These are phyloP conservation scores for Calvatia gigantea DNA, from an alignment of 768 basidiomycete genomes.

Conservation along the genomic window DNA sequence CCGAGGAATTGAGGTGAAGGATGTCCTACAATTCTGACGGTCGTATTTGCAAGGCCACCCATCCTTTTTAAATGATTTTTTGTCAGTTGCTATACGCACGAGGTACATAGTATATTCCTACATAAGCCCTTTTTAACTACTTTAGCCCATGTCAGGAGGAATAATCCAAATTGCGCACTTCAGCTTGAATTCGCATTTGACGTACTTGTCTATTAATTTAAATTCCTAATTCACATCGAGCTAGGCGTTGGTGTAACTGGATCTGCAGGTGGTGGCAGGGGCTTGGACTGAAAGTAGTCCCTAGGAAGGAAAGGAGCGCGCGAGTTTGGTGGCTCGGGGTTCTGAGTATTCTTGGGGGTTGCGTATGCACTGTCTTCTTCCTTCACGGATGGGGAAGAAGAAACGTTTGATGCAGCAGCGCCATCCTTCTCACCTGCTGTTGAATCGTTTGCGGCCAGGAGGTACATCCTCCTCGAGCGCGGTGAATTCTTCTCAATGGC, in stretches of 20 bases:
- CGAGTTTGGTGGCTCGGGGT: constrained; percentile 54
- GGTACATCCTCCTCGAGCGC: constrained; percentile 29
- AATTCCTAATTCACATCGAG: too few species aligned
- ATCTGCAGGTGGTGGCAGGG: constrained; percentile 40
- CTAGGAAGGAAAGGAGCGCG: constrained; percentile 49
- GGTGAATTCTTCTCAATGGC: constrained; percentile 47
- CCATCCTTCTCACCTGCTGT: constrained; percentile 13
- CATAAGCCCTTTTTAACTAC: too few species aligned
- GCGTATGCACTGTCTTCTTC: constrained; percentile 10
- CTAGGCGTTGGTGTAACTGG: constrained; percentile 40
- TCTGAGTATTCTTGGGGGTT: constrained; percentile 54
- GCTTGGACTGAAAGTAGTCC: constrained; percentile 28
- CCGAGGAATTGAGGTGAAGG: too few species aligned
- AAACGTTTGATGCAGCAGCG: constrained; percentile 15
- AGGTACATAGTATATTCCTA: too few species aligned
- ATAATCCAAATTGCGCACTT: too few species aligned
- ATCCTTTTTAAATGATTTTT: too few species aligned
- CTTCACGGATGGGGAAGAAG: background rate
- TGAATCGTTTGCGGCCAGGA: constrained; percentile 19
- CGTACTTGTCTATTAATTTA: too few species aligned
- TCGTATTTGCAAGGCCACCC: too few species aligned
- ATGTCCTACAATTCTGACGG: too few species aligned
- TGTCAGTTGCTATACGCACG: too few species aligned
- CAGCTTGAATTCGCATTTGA: too few species aligned
- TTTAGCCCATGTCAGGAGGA: too few species aligned